Percentiles rank a stretch among this genome's conserved stretches.
phyloP scores from a whole-genome alignment of 345 rosid species.

The Eucalyptus rudis region DNA sequence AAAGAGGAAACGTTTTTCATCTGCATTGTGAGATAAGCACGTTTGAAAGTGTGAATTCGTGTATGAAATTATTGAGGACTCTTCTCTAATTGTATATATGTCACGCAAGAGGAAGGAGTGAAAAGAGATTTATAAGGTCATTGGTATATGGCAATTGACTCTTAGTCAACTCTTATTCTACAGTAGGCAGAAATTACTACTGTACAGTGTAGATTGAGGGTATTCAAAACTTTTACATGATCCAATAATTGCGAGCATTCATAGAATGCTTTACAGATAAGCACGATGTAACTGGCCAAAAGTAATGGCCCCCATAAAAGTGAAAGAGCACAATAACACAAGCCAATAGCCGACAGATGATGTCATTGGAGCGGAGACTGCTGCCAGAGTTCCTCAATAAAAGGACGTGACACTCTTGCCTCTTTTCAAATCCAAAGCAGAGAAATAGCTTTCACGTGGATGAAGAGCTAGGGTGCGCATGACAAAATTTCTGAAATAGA shows the following conservation, averaged over 20 bases:
- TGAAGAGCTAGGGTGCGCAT: too few relatives aligned
- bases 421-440: too few relatives aligned
- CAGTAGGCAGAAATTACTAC: neutral
- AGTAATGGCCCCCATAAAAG: too few relatives aligned
- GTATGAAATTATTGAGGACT: neutral
- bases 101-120: neutral
- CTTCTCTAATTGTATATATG: neutral
- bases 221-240: neutral
- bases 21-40: neutral
- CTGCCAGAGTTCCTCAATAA: too few relatives aligned
- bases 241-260: neutral
- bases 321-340: too few relatives aligned
- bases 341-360: neutral
- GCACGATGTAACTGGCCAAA: neutral
- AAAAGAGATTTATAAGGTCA: neutral
- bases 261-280: neutral
- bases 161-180: neutral
- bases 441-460: too few relatives aligned
- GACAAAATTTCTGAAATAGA: too few relatives aligned
- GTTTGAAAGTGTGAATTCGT: neutral
- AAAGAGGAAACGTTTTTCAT: neutral
- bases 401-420: too few relatives aligned
- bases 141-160: neutral
- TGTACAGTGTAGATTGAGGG: neutral
- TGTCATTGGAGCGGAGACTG: neutral